These are phyloP conservation scores for Perkinsus marinus DNA, from an alignment of 169 alveolate genomes.

Conservation along the genomic window DNA sequence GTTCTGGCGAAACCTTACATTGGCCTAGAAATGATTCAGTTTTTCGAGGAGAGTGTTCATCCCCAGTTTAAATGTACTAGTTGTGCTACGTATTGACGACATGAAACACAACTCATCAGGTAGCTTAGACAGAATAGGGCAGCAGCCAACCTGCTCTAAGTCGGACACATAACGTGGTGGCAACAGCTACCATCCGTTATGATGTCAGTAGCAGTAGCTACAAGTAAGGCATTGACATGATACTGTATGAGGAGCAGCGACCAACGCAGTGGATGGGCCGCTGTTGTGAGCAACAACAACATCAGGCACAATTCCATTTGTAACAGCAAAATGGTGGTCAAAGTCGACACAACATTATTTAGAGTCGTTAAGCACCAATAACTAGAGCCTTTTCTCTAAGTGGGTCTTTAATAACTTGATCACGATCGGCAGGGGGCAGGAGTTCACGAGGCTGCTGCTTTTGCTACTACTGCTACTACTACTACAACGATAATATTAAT, in stretches of 20 bases:
- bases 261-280: no score
- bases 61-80: neutral
- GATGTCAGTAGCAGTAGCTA: no score
- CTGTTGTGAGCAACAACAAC: neutral
- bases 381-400: neutral
- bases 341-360: neutral
- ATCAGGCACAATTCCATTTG: no score
- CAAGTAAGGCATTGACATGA: no score
- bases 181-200: no score
- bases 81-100: neutral
- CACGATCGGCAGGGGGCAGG: neutral
- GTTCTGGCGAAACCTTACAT: no score
- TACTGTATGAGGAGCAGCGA: no score
- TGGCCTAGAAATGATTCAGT: neutral
- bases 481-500: neutral
- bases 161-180: no score
- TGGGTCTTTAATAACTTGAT: neutral
- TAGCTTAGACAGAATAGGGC: neutral
- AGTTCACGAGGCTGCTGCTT: neutral
- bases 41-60: neutral
- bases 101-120: neutral
- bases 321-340: neutral
- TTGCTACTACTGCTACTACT: neutral
- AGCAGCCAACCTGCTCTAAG: no score
- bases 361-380: neutral